phyloP scores from a whole-genome alignment of 257 asterid species.

The Scutellaria baicalensis region DNA sequence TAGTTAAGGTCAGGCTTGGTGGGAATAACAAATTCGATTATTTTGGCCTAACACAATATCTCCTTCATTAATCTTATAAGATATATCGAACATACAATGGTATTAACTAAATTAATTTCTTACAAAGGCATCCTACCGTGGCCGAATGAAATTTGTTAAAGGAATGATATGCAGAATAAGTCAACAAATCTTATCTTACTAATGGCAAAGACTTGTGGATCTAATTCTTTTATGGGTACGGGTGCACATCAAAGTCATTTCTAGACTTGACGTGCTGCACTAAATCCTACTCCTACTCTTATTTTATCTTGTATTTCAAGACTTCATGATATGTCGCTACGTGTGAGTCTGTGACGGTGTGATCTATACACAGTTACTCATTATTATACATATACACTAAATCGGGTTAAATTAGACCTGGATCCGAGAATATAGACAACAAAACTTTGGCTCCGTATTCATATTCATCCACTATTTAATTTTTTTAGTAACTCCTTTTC shows the following conservation, averaged over 20 bases:
- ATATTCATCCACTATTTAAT: constrained; percentile 10
- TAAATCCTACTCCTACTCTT: neutral
- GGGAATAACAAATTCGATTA: neutral
- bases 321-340: neutral
- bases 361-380: neutral
- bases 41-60: too few species aligned
- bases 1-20: neutral
- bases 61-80: too few species aligned
- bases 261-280: neutral
- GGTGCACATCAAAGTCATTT: neutral
- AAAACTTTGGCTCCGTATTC: neutral
- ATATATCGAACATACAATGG: neutral
- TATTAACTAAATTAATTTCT: neutral
- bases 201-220: constrained; percentile 1
- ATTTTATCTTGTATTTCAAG: neutral
- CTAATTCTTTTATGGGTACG: neutral
- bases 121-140: neutral
- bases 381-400: neutral
- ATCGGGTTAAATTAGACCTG: neutral
- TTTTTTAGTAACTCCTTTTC: neutral
- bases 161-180: neutral
- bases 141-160: neutral
- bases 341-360: neutral
- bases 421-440: neutral
- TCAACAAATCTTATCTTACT: constrained; percentile 7